Evolutionary conservation across 305 asterid species (phyloP).

Genomic region (Petunia hybrid): DNA sequence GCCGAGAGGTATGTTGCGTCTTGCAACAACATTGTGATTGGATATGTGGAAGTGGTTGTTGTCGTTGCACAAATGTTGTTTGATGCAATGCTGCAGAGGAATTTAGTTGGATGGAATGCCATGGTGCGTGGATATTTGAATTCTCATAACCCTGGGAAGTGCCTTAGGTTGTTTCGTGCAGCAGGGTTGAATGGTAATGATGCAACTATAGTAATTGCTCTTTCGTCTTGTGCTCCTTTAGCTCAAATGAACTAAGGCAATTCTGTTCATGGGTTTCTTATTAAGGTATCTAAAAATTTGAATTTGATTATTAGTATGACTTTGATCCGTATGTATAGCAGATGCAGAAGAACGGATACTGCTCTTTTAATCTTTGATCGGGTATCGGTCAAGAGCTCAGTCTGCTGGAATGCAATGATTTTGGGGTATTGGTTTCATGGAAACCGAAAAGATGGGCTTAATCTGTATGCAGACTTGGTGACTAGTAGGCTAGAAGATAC

Average conservation of each 20-base stretch:
- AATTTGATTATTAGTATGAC: constrained; percentile 57
- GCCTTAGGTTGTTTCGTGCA: constrained; percentile 62
- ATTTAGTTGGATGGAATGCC: no score
- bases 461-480: no score
- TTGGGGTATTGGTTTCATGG: no score
- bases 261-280: constrained; percentile 57
- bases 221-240: constrained; percentile 76
- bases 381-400: no score
- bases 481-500: no score
- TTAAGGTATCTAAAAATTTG: constrained; percentile 41
- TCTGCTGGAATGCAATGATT: no score
- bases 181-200: constrained; percentile 53
- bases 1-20: constrained; percentile 55
- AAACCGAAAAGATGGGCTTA: no score
- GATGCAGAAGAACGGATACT: no score
- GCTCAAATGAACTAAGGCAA: constrained; percentile 67
- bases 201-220: constrained; percentile 54
- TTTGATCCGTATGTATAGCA: constrained; percentile 37
- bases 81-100: constrained; percentile 59
- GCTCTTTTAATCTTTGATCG: no score
- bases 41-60: constrained; percentile 59
- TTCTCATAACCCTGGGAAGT: constrained; percentile 58
- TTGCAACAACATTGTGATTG: constrained; percentile 60
- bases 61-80: constrained; percentile 65
- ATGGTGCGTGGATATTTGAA: constrained; percentile 67